Evolutionary conservation across 2,329 filamentous ascomycete genomes (phyloP).

Genomic region (Xylaria polymorpha): DNA sequence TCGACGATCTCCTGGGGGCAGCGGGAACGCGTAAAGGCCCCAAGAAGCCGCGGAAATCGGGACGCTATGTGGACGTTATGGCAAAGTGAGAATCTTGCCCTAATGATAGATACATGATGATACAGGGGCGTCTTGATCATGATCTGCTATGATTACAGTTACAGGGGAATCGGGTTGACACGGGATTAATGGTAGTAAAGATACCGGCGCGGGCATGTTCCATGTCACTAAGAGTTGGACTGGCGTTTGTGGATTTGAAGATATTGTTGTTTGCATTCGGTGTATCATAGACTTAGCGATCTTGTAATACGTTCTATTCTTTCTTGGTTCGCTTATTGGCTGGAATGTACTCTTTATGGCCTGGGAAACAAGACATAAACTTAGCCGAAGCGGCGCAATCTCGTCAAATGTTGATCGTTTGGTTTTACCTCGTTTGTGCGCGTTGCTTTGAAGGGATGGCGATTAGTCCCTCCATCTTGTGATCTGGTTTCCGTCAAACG

Average conservation of each 20-base stretch:
- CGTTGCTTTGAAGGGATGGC: neutral
- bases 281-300: constrained; percentile 42
- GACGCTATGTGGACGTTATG: constrained; percentile 97
- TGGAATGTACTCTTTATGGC: neutral
- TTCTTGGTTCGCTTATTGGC: neutral
- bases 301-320: constrained; percentile 41
- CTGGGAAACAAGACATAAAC: neutral
- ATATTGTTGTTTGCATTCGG: constrained; percentile 8
- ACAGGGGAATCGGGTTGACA: neutral
- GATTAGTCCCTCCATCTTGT: neutral
- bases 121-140: constrained; percentile 9
- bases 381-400: neutral
- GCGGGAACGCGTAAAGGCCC: constrained; percentile 74
- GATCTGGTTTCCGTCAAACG: neutral
- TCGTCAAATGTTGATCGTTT: neutral
- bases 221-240: constrained; percentile 2
- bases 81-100: constrained; percentile 63
- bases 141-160: constrained; percentile 15
- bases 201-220: constrained; percentile 18
- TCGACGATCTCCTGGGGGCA: constrained; percentile 89
- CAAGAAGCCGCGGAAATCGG: constrained; percentile 82
- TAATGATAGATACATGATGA: neutral
- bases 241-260: constrained; percentile 27
- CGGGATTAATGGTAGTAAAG: constrained; percentile 14
- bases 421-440: neutral